A percentile compares a stretch with the other conserved stretches of the same genome.
phyloP scores from a whole-genome alignment of 1,284 basidiomycete species.

The Cronartium quercuum region DNA sequence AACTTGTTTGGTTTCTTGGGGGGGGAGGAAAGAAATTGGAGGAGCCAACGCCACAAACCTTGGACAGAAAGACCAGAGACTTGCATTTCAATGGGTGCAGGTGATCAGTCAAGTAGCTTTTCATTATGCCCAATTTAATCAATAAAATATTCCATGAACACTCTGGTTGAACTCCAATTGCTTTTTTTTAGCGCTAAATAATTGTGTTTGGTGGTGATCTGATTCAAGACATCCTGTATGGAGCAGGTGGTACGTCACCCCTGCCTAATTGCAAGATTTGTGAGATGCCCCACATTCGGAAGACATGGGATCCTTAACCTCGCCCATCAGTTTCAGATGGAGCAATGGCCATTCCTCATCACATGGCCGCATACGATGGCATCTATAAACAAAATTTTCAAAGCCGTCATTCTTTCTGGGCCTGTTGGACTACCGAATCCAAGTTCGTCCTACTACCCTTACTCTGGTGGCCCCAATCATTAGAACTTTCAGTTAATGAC shows the following conservation, averaged over 20 bases:
- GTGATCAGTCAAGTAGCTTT: no score
- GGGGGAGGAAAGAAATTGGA: slow-evolving; percentile 12
- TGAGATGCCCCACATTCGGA: neutral
- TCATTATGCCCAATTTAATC: neutral
- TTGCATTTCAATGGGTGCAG: slow-evolving; percentile 23
- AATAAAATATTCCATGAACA: neutral
- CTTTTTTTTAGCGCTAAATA: neutral
- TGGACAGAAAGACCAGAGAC: slow-evolving; percentile 25
- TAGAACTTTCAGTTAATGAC: neutral
- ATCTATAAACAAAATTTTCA: neutral
- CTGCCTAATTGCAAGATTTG: neutral
- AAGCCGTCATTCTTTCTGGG: neutral
- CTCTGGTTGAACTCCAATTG: neutral
- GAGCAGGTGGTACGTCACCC: neutral
- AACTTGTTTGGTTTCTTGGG: slow-evolving; percentile 21
- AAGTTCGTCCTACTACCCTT: neutral
- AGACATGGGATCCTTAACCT: neutral
- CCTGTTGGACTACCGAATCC: neutral
- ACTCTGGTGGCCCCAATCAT: neutral
- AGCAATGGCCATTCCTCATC: neutral
- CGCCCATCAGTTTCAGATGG: neutral
- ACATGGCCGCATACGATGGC: neutral
- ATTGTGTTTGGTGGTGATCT: slow-evolving; percentile 1
- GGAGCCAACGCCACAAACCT: slow-evolving; percentile 13
- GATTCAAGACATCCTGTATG: neutral